Base-by-base conservation (phyloP, 495 filamentous ascomycete genomes). In the Penicillium longicatenatum region DNA sequence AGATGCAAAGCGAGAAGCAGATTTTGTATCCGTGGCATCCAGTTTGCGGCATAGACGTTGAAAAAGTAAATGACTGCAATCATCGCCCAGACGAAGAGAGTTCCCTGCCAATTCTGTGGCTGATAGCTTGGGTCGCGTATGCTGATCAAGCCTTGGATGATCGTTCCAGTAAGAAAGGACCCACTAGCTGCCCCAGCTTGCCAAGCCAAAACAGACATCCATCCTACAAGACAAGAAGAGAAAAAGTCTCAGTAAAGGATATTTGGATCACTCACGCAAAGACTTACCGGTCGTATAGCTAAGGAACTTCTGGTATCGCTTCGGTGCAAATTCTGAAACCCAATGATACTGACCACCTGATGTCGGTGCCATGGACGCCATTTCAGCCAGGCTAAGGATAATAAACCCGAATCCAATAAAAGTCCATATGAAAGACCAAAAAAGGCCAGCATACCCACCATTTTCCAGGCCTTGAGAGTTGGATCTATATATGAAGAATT, bases 141-240 rank as follows among this genome's bases (percentile, higher is more conserved):
- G 6, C 61, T 59, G 37, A 80, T 68, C 14, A 79, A 54, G n/a
- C 68, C 71, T 58, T 79, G 76, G 5, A 80, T 78, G n/a, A 81
- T 65, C 4, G 76, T 79, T 0, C 72, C 67, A 12, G 70, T 60
- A 9, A 81, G 58, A 55, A 78, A 81, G 6, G 68, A 62, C 14
- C 69, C 72, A 26, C 66, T 60, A 37, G 69, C 58, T 53, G 65
- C 50, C 61, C 68, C 45, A 63, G 72, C 75, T 70, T 82, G 46
- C 75, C 75, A 55, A 70, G 68, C 41, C 61, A 77, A n/a, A 52
- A 65, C 71, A 31, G 71, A 73, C 62, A 77, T 76, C 79, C 78
- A 82, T 8, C 80, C 73, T 56, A 57, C 6, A 41, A 26, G 24
- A 26, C 2, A 6, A 26, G 24, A 6, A 6, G 6, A 26, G 6